A percentile compares a stretch with the other conserved stretches of the same genome.
These are phyloP conservation scores for Penicillium polonicum DNA, from an alignment of 2,329 filamentous ascomycete genomes.

Conservation along the genomic window DNA sequence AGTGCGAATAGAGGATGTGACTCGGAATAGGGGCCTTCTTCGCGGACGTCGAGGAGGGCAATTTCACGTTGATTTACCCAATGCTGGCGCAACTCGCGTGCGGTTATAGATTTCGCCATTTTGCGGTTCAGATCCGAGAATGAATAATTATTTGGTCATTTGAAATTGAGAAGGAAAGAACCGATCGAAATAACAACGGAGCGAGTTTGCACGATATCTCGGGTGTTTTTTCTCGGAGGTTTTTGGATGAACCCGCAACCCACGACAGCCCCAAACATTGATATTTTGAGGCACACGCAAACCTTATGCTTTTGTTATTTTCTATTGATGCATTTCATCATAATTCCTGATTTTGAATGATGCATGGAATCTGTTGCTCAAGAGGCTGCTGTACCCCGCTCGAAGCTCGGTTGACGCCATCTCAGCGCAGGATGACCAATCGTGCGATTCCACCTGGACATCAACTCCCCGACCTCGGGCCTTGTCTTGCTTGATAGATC, in stretches of 20 bases:
- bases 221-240: not conserved
- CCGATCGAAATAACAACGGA: not conserved
- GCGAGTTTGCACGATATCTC: not conserved
- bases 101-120: constrained; percentile 26
- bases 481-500: not conserved
- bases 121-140: not conserved
- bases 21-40: constrained; percentile 32
- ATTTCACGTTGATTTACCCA: constrained; percentile 28
- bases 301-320: not conserved
- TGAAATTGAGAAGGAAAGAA: not conserved
- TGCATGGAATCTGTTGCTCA: not conserved
- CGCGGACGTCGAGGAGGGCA: constrained; percentile 33
- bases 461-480: constrained; percentile 1
- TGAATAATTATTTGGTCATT: no score
- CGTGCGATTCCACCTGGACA: not conserved
- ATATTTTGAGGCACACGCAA: not conserved
- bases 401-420: constrained; percentile 16
- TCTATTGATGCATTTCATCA: no score
- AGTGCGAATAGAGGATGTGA: constrained; percentile 32
- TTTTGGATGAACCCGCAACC: not conserved
- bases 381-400: constrained; percentile 19
- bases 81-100: constrained; percentile 22
- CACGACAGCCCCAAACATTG: not conserved
- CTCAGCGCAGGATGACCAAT: constrained; percentile 18
- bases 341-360: not conserved